These are phyloP conservation scores for Trifolium pratense DNA, from an alignment of 306 rosid genomes.

Conservation along the genomic window DNA sequence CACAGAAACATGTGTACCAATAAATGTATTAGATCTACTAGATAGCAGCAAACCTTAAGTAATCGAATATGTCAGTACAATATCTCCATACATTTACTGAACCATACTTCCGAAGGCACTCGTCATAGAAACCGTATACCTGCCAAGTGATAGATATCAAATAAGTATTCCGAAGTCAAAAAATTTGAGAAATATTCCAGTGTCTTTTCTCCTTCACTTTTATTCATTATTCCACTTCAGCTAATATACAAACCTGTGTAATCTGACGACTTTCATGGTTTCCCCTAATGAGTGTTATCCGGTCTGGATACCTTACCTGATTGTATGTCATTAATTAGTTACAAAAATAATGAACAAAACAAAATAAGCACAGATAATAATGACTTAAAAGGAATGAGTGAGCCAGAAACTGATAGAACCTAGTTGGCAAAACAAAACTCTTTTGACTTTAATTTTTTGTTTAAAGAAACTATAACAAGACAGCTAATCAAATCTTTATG, in stretches of 20 bases:
- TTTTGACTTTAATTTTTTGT: background rate
- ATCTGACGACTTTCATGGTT: conserved; percentile 99
- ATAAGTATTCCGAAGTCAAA: conserved; percentile 45
- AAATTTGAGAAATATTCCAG: conserved; percentile 27
- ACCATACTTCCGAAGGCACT: conserved; percentile 98
- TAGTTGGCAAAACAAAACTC: background rate
- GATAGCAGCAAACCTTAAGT: conserved; percentile 71
- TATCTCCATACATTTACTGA: conserved; percentile 99
- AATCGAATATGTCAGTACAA: conserved; percentile 97
- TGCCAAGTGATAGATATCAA: conserved; percentile 53
- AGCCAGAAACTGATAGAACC: background rate
- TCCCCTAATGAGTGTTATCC: conserved; percentile 98
- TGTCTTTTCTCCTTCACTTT: background rate
- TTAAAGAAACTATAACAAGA: background rate
- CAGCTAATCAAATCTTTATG: background rate
- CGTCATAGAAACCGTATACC: conserved; percentile 99
- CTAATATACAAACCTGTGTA: conserved; percentile 78
- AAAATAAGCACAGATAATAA: conserved; percentile 1
- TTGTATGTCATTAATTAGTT: conserved; percentile 40
- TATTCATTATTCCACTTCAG: conserved; percentile 4
- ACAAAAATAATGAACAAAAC: conserved; percentile 24
- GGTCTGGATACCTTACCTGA: conserved; percentile 99
- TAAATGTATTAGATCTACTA: conserved; percentile 27
- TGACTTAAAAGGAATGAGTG: conserved; percentile 15
- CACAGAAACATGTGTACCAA: conserved; percentile 10